These are phyloP conservation scores for Geotrichum armillariae DNA, from an alignment of 1,139 yeast genomes.

Conservation along the genomic window DNA sequence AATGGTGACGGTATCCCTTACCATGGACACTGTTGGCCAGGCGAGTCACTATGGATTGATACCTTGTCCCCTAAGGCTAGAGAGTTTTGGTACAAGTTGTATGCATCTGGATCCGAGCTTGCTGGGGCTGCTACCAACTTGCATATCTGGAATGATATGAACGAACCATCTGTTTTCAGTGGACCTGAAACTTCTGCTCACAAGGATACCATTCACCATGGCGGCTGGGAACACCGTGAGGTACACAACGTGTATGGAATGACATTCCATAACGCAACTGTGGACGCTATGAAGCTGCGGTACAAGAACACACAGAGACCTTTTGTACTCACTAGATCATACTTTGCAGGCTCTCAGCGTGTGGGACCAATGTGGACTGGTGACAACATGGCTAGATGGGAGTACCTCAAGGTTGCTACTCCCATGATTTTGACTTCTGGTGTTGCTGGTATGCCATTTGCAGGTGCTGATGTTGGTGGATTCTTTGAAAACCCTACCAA, in stretches of 20 bases:
- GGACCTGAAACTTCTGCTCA: slow-evolving; percentile 95
- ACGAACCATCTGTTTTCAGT: slow-evolving; percentile 91
- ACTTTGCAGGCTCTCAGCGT: slow-evolving; percentile 87
- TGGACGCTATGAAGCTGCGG: slow-evolving; percentile 59
- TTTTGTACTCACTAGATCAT: slow-evolving; percentile 84
- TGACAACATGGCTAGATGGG: slow-evolving; percentile 94
- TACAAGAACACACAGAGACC: slow-evolving; percentile 64
- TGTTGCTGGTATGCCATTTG: slow-evolving; percentile 84
- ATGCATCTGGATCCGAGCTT: slow-evolving; percentile 44
- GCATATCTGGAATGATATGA: slow-evolving; percentile 97
- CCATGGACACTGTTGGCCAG: slow-evolving; percentile 98
- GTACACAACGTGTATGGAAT: slow-evolving; percentile 84
- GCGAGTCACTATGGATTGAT: slow-evolving; percentile 92
- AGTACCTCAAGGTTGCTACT: slow-evolving; percentile 70
- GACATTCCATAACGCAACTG: slow-evolving; percentile 78
- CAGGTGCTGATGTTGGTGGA: slow-evolving; percentile 98
- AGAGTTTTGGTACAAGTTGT: slow-evolving; percentile 58
- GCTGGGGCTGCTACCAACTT: slow-evolving; percentile 60
- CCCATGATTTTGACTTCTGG: slow-evolving; percentile 88
- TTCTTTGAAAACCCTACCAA: slow-evolving; percentile 86
- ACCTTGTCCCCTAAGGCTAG: slow-evolving; percentile 66
- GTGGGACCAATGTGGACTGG: slow-evolving; percentile 98
- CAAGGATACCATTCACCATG: slow-evolving; percentile 73
- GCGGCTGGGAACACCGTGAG: slow-evolving; percentile 87
- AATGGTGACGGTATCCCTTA: slow-evolving; percentile 53